phyloP scores from a whole-genome alignment of 257 asterid species.

The Solanum megistacrolobum region DNA sequence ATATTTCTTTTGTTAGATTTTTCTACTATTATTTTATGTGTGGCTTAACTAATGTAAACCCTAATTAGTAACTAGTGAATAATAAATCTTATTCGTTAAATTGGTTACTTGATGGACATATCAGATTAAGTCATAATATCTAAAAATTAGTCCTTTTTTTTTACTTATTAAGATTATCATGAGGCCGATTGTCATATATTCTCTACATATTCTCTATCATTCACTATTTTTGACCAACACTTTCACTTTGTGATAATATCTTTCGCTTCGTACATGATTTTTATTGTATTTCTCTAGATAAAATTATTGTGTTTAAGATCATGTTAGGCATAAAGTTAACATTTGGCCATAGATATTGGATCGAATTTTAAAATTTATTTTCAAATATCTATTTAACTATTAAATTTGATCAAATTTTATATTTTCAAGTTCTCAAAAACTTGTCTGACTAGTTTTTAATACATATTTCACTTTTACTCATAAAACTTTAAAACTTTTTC shows the following conservation, averaged over 20 bases:
- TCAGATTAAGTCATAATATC: neutral
- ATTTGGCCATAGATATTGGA: too few species aligned
- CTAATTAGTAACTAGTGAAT: neutral
- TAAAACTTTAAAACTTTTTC: rapidly evolving
- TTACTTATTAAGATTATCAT: too few species aligned
- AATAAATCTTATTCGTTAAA: neutral
- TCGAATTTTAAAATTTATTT: too few species aligned
- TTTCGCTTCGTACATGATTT: too few species aligned
- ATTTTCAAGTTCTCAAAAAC: neutral
- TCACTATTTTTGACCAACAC: too few species aligned
- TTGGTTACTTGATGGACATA: neutral
- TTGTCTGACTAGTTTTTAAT: neutral
- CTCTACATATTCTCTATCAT: neutral
- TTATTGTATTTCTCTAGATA: too few species aligned
- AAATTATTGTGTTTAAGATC: too few species aligned
- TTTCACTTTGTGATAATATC: too few species aligned
- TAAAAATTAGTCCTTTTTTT: neutral
- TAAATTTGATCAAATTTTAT: too few species aligned
- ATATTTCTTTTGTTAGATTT: neutral
- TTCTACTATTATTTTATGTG: neutral
- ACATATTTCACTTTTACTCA: neutral
- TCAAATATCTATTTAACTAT: too few species aligned
- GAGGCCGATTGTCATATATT: too few species aligned
- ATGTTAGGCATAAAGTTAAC: too few species aligned
- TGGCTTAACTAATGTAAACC: neutral